Conservation (phyloP, 2,329 filamentous ascomycete genomes). For the Huntiella abstrusa region DNA sequence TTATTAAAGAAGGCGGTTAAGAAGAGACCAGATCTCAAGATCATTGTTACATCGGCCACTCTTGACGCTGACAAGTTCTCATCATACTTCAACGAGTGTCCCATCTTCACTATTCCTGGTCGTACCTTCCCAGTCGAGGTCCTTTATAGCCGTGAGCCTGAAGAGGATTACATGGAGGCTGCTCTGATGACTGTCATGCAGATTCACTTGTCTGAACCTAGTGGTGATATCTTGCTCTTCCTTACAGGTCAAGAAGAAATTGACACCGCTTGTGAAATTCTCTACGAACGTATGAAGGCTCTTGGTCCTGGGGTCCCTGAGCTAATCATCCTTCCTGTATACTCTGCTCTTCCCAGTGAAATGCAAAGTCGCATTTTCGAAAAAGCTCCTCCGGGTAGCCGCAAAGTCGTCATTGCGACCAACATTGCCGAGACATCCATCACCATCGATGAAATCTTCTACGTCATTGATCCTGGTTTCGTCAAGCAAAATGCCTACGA, state of each 20-base stretch:
- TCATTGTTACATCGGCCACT: slow-evolving; percentile 93
- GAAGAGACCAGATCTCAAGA: slow-evolving; percentile 66
- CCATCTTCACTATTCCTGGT: slow-evolving; percentile 91
- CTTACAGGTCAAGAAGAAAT: slow-evolving; percentile 97
- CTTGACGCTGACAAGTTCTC: slow-evolving; percentile 96
- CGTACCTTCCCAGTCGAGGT: slow-evolving; percentile 91
- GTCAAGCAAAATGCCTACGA: slow-evolving; percentile 97
- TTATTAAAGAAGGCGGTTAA: slow-evolving; percentile 86
- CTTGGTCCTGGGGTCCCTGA: slow-evolving; percentile 81
- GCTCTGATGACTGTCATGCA: slow-evolving; percentile 96
- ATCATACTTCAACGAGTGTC: slow-evolving; percentile 84
- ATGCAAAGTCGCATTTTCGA: slow-evolving; percentile 93
- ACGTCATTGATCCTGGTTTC: slow-evolving; percentile 91
- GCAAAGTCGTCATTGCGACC: slow-evolving; percentile 93
- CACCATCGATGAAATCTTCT: slow-evolving; percentile 94
- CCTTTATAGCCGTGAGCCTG: slow-evolving; percentile 85
- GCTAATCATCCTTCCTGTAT: slow-evolving; percentile 85
- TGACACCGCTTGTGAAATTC: slow-evolving; percentile 78
- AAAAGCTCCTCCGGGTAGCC: slow-evolving; percentile 62
- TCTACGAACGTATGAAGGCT: slow-evolving; percentile 92
- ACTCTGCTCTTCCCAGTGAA: slow-evolving; percentile 79
- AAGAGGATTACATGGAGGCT: slow-evolving; percentile 86
- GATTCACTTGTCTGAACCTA: slow-evolving; percentile 82
- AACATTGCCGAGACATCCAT: slow-evolving; percentile 98
- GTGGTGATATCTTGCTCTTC: slow-evolving; percentile 90